A percentile compares a stretch with the other conserved stretches of the same genome.
Evolutionary conservation across 805 yeast genomes (phyloP).

Genomic region (Teunomyces aglyptinius): DNA sequence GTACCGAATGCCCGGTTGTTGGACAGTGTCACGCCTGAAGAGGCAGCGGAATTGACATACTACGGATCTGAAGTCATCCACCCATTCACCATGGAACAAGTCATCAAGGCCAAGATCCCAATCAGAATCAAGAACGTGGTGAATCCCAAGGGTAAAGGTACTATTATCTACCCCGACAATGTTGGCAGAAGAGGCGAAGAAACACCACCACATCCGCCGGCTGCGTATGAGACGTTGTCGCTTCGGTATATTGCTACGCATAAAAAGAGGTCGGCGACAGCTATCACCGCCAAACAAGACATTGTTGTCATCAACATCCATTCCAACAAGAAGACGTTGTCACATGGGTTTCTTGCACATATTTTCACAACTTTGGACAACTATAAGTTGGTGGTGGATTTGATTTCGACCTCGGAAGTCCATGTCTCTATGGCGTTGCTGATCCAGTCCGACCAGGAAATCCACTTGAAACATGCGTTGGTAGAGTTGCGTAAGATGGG

Average conservation of each 20-base stretch:
- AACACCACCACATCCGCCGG: conserved; percentile 96
- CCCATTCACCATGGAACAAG: conserved; percentile 99
- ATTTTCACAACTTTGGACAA: conserved; percentile 85
- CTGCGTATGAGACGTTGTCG: conserved; percentile 53
- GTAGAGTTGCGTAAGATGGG: conserved; percentile 80
- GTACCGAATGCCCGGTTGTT: conserved; percentile 86
- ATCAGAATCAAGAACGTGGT: conserved; percentile 95
- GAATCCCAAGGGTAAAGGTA: conserved; percentile 91
- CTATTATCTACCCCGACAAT: conserved; percentile 91
- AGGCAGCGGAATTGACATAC: conserved; percentile 96
- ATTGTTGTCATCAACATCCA: conserved; percentile 91
- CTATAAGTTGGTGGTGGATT: conserved; percentile 84
- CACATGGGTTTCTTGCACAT: conserved; percentile 93
- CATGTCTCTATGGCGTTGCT: conserved; percentile 98
- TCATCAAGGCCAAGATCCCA: conserved; percentile 91
- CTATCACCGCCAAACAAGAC: conserved; percentile 91
- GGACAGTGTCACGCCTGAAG: conserved; percentile 92
- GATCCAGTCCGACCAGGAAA: conserved; percentile 63
- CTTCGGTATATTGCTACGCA: conserved; percentile 35
- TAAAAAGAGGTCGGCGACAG: conserved; percentile 77
- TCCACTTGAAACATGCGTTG: conserved; percentile 66
- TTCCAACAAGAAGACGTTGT: conserved; percentile 86
- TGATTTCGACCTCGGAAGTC: conserved; percentile 95
- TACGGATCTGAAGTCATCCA: conserved; percentile 98
- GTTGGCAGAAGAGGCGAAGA: conserved; percentile 79